Percentiles rank a stretch among this genome's conserved stretches.
These are phyloP conservation scores for Talaromyces rugulosus DNA, from an alignment of 2,329 filamentous ascomycete species.

Conservation along the genomic window DNA sequence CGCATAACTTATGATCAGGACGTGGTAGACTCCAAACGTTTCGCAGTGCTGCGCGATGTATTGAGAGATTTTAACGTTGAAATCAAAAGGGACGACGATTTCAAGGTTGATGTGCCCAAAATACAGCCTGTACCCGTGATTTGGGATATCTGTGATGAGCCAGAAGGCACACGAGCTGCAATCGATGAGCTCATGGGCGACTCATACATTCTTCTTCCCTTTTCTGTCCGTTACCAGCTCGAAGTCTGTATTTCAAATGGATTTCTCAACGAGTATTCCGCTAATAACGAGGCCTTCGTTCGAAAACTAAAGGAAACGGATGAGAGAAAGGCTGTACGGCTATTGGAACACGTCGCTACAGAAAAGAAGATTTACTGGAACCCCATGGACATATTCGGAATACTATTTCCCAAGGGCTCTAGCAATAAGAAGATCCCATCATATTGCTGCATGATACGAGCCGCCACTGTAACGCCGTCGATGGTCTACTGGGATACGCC, in stretches of 20 bases:
- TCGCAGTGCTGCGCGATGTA: conserved; percentile 46
- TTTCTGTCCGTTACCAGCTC: conserved; percentile 78
- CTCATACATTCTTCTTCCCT: conserved; percentile 51
- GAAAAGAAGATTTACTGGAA: conserved; percentile 59
- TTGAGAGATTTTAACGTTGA: conserved; percentile 71
- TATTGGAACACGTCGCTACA: conserved; percentile 72
- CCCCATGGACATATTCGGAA: conserved; percentile 68
- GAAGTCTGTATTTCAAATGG: conserved; percentile 88
- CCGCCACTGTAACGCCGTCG: conserved; percentile 77
- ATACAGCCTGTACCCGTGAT: conserved; percentile 16
- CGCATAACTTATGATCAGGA: conserved; percentile 44
- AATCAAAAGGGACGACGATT: conserved; percentile 33
- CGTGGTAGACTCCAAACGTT: conserved; percentile 26
- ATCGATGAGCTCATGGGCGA: conserved; percentile 30
- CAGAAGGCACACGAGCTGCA: conserved; percentile 26
- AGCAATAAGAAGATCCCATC: conserved; percentile 55
- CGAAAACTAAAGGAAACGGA: conserved; percentile 53
- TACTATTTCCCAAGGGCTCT: conserved; percentile 41
- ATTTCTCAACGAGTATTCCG: conserved; percentile 69
- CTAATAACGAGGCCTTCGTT: conserved; percentile 62
- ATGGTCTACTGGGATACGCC: conserved; percentile 75
- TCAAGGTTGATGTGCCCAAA: conserved; percentile 53
- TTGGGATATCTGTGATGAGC: conserved; percentile 40
- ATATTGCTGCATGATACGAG: conserved; percentile 72
- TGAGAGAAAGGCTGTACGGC: conserved; percentile 53